Evolutionary conservation across 805 yeast species (phyloP), one percentile per base, ranked within the genome.

Genomic region (Metschnikowia drakensbergensis): DNA sequence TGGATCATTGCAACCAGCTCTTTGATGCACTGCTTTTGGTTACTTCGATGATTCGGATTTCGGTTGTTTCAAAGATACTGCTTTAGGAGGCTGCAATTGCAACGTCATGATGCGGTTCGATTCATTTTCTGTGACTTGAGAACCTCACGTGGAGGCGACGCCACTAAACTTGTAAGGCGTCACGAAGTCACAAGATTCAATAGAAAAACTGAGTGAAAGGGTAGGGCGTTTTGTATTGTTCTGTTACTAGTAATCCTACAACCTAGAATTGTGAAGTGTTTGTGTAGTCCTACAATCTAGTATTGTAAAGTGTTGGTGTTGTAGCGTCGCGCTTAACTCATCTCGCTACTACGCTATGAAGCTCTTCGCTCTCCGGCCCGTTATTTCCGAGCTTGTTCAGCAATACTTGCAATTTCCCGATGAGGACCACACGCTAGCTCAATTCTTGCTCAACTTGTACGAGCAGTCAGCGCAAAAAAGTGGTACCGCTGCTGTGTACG

Each of bases 401-500:
- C 36, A 29, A 30, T 50, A 54, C 42, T 39, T 57, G 23, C 44
- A 39, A 5, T 52, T 58, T 23, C 26, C 37, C 1, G 58, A 56
- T 44, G 49, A 25, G 5, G 67, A 64, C 37, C 39, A 45, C 25
- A 58, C 67, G 5, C 42, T 68, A 6, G 52, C 74, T 2, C 58
- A 59, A 27, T 69, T 65, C 53, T 53, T 69, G n/a, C 29, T 48
- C 25, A 59, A 55, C 39, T 48, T 69, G 30, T 65, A 62, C 51
- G 52, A 57, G 22, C 54, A 59, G 57, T 54, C 58, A 37, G 29
- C 42, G 13, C 44, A 29, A 38, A 32, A 46, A 44, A 11, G 50
- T 48, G 41, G 45, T 37, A 6, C 17, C 29, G 25, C 39, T 25
- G 13, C 52, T 27, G 39, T 31, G 11, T 44, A 38, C 23, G 39